A percentile compares a stretch with the other conserved stretches of the same genome.
Conservation (phyloP, 371 early-diverging fungal species). For the Haplosporangium sp. region DNA sequence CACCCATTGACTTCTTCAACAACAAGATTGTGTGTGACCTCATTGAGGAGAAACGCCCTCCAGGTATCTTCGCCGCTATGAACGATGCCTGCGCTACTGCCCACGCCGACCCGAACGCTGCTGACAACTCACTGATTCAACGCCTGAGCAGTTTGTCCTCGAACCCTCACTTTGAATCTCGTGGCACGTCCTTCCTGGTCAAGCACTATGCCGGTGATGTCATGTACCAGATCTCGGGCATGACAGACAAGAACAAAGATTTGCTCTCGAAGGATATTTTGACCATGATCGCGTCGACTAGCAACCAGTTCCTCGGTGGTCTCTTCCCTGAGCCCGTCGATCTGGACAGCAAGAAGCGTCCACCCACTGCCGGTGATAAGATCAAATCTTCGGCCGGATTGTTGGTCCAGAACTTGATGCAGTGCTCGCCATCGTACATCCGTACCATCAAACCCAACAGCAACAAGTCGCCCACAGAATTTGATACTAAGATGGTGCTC, state of each 20-base stretch:
- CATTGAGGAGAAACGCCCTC: constrained; percentile 95
- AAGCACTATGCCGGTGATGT: constrained; percentile 98
- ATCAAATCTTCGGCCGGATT: constrained; percentile 76
- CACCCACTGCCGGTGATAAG: constrained; percentile 85
- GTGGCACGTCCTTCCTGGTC: constrained; percentile 83
- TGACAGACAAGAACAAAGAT: constrained; percentile 99
- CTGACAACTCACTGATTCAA: constrained; percentile 89
- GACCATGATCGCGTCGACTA: constrained; percentile 79
- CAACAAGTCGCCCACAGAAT: constrained; percentile 89
- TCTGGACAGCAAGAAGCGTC: constrained; percentile 89
- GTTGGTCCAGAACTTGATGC: constrained; percentile 93
- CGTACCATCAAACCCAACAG: constrained; percentile 99
- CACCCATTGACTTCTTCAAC: constrained; percentile 99
- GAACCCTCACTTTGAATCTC: constrained; percentile 85
- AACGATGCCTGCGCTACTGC: constrained; percentile 96
- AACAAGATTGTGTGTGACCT: constrained; percentile 98
- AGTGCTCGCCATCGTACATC: constrained; percentile 97
- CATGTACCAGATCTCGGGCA: constrained; percentile 92
- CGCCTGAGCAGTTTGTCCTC: constrained; percentile 74
- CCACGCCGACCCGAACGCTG: constrained; percentile 90
- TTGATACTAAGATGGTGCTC: constrained; percentile 90
- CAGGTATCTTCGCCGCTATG: constrained; percentile 93
- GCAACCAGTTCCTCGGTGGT: constrained; percentile 70
- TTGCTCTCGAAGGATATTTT: constrained; percentile 91
- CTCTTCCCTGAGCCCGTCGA: constrained; percentile 93